Base-by-base conservation (phyloP, 177 flowering plant genomes). In the Vitis hybrid region DNA sequence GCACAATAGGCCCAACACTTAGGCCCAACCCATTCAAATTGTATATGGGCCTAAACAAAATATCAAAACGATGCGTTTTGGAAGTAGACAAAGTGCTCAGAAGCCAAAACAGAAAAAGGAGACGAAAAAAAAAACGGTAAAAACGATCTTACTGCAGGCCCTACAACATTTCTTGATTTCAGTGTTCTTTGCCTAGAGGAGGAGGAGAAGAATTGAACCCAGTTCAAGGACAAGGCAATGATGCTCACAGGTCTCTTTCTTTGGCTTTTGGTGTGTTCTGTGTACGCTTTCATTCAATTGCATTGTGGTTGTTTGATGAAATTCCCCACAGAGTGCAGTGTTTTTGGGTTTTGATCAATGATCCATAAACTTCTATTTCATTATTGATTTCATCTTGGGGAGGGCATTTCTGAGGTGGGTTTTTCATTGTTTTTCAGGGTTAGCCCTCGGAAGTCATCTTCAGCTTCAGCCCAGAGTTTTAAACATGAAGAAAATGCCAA, bases 381-480 rank as follows among this genome's bases (percentile, higher is more conserved):
- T 14, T 32, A 10, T 17, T 62, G 6, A 52, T 74, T 40, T 40
- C 46, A 40, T 40, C 9, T 40, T 40, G 6, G 8, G 8, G 46
- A 6, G 46, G 46, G 46, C 46, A 40, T 40, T 40, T 40, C 46
- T 40, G 32, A 62, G 19, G 12, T 32, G 18, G 18, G 6, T 60
- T 35, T 60, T 60, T 24, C 46, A 27, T 57, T 60, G 62, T 35
- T 69, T 27, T 56, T 17, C 78, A 78, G 86, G 78, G 46, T 62
- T 73, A 54, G 14, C 51, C 49, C 15, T 30, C 35, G 68, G 75
- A 52, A 74, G 30, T 64, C 66, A 70, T 52, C 52, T 70, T 61
- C 66, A 70, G 56, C 52, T 70, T 61, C 77, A 71, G 60, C 82
- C 80, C 46, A 74, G 76, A 56, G 30, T 70, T 35, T 32, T 58